Evolutionary conservation across 345 rosid species (phyloP).

Genomic region (Conringia planisiliqua): DNA sequence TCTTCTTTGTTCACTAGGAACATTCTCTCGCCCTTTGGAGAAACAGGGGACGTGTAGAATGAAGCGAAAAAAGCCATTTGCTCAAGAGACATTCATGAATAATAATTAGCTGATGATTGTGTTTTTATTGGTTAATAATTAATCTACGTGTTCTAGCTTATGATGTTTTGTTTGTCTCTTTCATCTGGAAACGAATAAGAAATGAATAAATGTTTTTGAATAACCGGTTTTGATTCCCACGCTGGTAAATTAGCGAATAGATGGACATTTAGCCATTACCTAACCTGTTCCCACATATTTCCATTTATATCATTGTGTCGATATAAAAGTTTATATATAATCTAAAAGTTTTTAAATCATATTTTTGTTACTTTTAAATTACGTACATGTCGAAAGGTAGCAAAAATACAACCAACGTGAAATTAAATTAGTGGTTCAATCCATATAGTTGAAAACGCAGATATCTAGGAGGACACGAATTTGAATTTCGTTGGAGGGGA

Average conservation of each 20-base stretch:
- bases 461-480: not conserved
- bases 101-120: not conserved
- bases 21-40: conserved; percentile 42
- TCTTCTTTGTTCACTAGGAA: conserved; percentile 40
- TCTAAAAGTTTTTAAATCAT: not conserved
- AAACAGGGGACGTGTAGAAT: not conserved
- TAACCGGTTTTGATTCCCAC: not conserved
- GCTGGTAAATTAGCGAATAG: not conserved
- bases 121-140: not conserved
- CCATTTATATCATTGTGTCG: not conserved
- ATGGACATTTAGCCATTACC: not conserved
- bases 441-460: not conserved
- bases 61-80: not conserved
- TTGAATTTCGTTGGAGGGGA: not conserved
- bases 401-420: not conserved
- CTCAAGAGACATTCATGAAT: not conserved
- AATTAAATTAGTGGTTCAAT: not conserved
- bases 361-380: not conserved
- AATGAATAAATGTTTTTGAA: not conserved
- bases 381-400: not conserved
- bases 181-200: not conserved
- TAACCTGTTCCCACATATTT: not conserved
- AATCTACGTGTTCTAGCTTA: not conserved
- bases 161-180: not conserved
- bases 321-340: not conserved